Evolutionary conservation across 495 filamentous ascomycete genomes (phyloP).

Genomic region (Penicillium canariense): DNA sequence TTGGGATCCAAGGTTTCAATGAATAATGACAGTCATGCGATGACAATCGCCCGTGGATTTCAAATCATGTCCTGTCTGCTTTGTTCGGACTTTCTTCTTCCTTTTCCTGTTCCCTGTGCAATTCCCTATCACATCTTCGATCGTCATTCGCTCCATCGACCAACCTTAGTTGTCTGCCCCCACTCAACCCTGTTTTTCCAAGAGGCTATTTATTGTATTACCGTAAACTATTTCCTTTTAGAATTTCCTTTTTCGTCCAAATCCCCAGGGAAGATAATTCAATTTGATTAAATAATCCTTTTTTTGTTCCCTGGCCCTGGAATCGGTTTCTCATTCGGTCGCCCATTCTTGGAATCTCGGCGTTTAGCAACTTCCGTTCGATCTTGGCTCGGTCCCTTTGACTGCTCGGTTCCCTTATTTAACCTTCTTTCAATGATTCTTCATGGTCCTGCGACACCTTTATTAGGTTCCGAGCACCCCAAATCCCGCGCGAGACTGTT

Average conservation of each 20-base stretch:
- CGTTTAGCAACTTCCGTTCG: slow-evolving; percentile 31
- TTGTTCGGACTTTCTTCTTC: slow-evolving; percentile 11
- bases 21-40: slow-evolving; percentile 17
- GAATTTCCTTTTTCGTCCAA: neutral
- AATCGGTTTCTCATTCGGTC: slow-evolving; percentile 8
- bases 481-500: slow-evolving; percentile 2
- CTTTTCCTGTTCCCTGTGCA: neutral
- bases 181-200: slow-evolving; percentile 25
- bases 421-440: slow-evolving; percentile 33
- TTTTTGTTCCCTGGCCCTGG: slow-evolving; percentile 4
- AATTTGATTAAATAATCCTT: slow-evolving; percentile 7
- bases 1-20: slow-evolving; percentile 22
- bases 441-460: slow-evolving; percentile 9
- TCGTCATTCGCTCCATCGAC: slow-evolving; percentile 21
- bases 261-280: neutral
- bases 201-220: slow-evolving; percentile 17
- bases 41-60: slow-evolving; percentile 9
- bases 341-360: slow-evolving; percentile 25
- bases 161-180: slow-evolving; percentile 24
- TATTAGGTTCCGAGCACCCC: slow-evolving; percentile 15
- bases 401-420: slow-evolving; percentile 30
- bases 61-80: slow-evolving; percentile 11
- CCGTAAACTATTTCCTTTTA: neutral
- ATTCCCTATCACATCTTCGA: slow-evolving; percentile 17
- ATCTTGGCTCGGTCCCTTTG: slow-evolving; percentile 22